These are phyloP conservation scores for Neolecta irregularis DNA, from an alignment of 1,139 yeast species.

Conservation along the genomic window DNA sequence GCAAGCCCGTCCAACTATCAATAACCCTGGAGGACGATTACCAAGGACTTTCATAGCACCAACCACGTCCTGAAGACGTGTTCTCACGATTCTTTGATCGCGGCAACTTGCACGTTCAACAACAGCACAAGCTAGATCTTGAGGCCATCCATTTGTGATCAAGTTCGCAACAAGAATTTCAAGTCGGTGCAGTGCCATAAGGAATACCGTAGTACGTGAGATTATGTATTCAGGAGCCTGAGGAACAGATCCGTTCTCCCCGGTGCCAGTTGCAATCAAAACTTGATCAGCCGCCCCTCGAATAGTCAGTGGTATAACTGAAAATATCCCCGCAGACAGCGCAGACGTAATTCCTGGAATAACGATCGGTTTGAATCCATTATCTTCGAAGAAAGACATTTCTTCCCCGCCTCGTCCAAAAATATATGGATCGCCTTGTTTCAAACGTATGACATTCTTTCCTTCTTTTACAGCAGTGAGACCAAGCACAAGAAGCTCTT, in stretches of 20 bases:
- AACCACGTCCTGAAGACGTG: constrained; percentile 49
- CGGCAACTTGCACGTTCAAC: constrained; percentile 88
- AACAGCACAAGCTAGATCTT: constrained; percentile 61
- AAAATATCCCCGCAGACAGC: constrained; percentile 72
- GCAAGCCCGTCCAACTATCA: constrained; percentile 73
- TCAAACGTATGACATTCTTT: constrained; percentile 66
- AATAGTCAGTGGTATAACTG: constrained; percentile 81
- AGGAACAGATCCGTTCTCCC: constrained; percentile 73
- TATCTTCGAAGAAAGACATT: constrained; percentile 43
- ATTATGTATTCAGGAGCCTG: constrained; percentile 56
- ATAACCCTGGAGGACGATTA: constrained; percentile 73
- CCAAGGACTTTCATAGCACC: constrained; percentile 69
- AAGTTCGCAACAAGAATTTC: constrained; percentile 49
- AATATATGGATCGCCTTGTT: constrained; percentile 95
- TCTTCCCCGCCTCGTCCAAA: constrained; percentile 98
- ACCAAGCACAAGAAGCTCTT: constrained; percentile 61
- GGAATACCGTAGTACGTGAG: constrained; percentile 66
- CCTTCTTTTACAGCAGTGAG: constrained; percentile 49
- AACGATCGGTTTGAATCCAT: constrained; percentile 59
- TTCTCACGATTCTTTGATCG: constrained; percentile 74
- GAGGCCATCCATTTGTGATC: constrained; percentile 46
- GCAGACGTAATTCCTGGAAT: constrained; percentile 87
- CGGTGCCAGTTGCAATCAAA: constrained; percentile 86
- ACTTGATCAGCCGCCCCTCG: constrained; percentile 89
- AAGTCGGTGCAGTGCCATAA: constrained; percentile 83